Conservation (phyloP, 345 rosid species). For the Microcos paniculata region DNA sequence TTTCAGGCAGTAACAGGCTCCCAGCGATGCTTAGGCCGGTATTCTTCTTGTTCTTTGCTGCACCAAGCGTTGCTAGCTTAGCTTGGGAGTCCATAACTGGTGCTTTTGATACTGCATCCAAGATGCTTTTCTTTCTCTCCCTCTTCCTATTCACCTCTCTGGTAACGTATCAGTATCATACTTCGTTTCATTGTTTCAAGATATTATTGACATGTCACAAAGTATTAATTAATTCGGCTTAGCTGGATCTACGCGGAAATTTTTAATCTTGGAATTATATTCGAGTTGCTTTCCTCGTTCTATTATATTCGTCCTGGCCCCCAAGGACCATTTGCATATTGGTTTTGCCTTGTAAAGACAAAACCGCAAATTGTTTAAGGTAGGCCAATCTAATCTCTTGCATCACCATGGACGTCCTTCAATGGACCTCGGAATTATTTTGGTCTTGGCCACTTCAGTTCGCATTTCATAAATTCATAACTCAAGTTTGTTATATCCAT, state of each 20-base stretch:
- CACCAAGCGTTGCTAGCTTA: conserved; percentile 45
- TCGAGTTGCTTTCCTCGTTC: not conserved
- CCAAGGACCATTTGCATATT: not conserved
- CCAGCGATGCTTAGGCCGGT: conserved; percentile 49
- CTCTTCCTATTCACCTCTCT: conserved; percentile 40
- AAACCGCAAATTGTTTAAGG: not conserved
- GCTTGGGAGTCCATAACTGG: conserved; percentile 44
- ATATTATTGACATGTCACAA: not conserved
- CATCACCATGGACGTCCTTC: not conserved
- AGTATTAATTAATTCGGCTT: not conserved
- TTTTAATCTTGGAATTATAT: not conserved
- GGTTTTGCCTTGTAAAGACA: not conserved
- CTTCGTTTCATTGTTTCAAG: not conserved
- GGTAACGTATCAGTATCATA: conserved; percentile 25
- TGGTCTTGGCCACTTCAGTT: not conserved
- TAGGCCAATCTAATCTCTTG: not conserved
- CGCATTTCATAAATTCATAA: not conserved
- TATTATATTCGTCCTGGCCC: not conserved
- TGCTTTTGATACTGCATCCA: conserved; percentile 29
- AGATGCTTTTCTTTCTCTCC: conserved; percentile 41
- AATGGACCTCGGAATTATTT: not conserved
- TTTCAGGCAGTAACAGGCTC: conserved; percentile 35
- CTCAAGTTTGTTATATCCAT: too few relatives aligned
- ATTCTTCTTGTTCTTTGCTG: conserved; percentile 43
- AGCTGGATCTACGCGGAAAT: not conserved